Evolutionary conservation across 1,284 basidiomycete species (phyloP), one percentile per base, ranked within the genome.

Genomic region (Sporisorium sorghi): DNA sequence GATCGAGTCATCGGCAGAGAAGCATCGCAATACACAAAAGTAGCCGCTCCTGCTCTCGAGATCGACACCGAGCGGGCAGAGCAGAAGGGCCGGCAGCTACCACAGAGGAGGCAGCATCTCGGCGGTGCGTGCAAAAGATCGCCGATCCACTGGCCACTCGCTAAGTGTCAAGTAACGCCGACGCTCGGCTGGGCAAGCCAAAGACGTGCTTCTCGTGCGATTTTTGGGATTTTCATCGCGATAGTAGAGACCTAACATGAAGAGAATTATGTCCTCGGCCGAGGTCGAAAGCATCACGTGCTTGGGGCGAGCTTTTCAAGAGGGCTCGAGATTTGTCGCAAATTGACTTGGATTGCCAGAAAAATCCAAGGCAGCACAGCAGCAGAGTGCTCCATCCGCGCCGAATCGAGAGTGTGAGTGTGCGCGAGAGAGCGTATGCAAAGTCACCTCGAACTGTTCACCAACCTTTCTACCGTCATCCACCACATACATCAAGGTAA

Each of bases 401-500:
- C n/a, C n/a, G n/a, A 17, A 1, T 23, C n/a, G 2, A 21, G 9
- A 3, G 17, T 11, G 39, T 15, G 44, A 55, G 52, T 33, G 47
- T 21, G 50, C 21, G 65, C 2, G 51, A 12, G 49, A 35, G 57
- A 40, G 57, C 4, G 54, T 2, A 19, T n/a, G 49, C 32, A 12
- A 49, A 33, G 24, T 43, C 46, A 44, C 19, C 6, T 46, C 10
- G 17, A 35, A 26, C 14, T 44, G 14, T 33, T 11, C 12, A 33
- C 32, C 15, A 39, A 57, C 68, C 58, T 61, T 28, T 53, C 55
- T 60, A 54, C 63, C 58, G 69, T 72, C 69, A 72, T 67, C 69
- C 63, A 72, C 58, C 69, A 47, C 57, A 57, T 48, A 50, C 63
- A 42, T 63, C 69, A 72, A 72, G 69, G 69, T 72, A 72, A 67